These are phyloP conservation scores for Dactylorhiza incarnata DNA, from an alignment of 106 monocot genomes.

Conservation along the genomic window DNA sequence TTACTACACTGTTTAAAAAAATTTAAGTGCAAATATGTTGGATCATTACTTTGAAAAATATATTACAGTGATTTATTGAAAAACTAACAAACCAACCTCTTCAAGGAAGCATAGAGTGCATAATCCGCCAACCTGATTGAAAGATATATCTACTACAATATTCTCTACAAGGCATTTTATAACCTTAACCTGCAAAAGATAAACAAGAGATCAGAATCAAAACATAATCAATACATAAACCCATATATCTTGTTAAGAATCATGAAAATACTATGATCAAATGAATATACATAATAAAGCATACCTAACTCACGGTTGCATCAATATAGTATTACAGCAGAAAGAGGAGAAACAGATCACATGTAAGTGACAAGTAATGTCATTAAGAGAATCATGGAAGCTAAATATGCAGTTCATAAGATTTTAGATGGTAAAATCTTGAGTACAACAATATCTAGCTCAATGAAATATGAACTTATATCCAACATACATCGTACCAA, in stretches of 20 bases:
- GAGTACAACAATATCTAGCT: too few species aligned
- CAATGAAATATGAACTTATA: not conserved
- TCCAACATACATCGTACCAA: not conserved
- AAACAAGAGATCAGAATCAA: constrained; percentile 9
- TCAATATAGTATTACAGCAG: not conserved
- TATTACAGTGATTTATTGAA: constrained; percentile 7
- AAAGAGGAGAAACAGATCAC: not conserved
- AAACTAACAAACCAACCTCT: constrained; percentile 38
- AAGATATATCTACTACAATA: constrained; percentile 96
- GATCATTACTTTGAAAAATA: not conserved
- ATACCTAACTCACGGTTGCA: not conserved
- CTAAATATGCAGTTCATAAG: not conserved
- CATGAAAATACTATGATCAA: not conserved
- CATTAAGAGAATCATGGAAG: not conserved
- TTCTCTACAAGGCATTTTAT: constrained; percentile 92
- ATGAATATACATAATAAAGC: too few species aligned
- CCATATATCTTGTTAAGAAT: not conserved
- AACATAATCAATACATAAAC: not conserved
- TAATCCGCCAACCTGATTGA: constrained; percentile 93
- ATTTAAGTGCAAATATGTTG: not conserved
- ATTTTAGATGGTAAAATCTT: not conserved
- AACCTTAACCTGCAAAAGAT: constrained; percentile 76
- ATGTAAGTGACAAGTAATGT: not conserved
- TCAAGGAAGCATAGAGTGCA: constrained; percentile 96
- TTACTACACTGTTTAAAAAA: not conserved